Conservation (phyloP, 129 eudicot genomes). For the Logfia minima region DNA sequence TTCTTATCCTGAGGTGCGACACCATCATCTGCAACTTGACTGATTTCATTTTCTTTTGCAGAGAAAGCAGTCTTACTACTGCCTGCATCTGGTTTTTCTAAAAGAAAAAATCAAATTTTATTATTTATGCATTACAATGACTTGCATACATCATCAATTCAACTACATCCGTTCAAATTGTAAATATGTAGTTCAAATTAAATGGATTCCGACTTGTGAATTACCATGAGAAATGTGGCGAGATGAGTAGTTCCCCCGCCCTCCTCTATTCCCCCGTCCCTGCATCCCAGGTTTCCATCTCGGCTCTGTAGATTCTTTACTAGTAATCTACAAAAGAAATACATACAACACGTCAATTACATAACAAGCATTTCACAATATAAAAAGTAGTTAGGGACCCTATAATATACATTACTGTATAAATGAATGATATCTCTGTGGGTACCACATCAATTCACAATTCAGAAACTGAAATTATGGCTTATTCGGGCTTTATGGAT, state of each 20-base stretch:
- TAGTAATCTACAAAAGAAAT: slow-evolving; percentile 40
- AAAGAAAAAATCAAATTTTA: background rate
- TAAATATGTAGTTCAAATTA: background rate
- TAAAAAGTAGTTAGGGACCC: background rate
- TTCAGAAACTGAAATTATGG: background rate
- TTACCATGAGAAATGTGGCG: slow-evolving; percentile 62
- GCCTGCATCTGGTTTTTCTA: slow-evolving; percentile 50
- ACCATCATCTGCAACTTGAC: slow-evolving; percentile 41
- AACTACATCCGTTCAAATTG: background rate
- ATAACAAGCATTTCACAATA: slow-evolving; percentile 3
- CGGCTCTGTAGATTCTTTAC: slow-evolving; percentile 61
- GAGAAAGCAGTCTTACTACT: slow-evolving; percentile 49
- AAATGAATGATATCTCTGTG: no score
- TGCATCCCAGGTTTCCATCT: slow-evolving; percentile 74
- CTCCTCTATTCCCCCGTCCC: slow-evolving; percentile 63
- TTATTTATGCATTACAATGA: background rate
- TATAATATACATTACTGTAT: background rate
- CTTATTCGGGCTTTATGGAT: background rate
- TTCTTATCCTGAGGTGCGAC: slow-evolving; percentile 44
- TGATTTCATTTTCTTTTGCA: slow-evolving; percentile 60
- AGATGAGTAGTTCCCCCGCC: slow-evolving; percentile 58
- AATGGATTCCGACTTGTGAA: slow-evolving; percentile 4
- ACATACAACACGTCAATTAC: background rate
- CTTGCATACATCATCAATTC: slow-evolving; percentile 12
- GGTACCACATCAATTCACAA: background rate